phyloP scores from a whole-genome alignment of 345 rosid species.

The Abelmoschus esculentus region DNA sequence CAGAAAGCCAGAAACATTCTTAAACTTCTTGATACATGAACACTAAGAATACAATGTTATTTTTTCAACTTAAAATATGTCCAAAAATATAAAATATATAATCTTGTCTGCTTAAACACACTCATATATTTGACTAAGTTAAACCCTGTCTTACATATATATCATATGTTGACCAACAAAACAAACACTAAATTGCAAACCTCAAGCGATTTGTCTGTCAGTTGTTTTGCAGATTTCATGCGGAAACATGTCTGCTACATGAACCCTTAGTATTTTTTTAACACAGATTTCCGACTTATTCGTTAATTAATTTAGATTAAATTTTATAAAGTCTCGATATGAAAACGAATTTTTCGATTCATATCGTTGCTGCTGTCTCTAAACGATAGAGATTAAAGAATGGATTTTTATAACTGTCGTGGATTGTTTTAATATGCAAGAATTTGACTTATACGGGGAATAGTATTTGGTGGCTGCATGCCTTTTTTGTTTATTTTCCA shows the following conservation, averaged over 20 bases:
- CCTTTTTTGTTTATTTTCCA: neutral
- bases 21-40: neutral
- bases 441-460: slow-evolving; percentile 4
- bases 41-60: too few relatives aligned
- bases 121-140: neutral
- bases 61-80: neutral
- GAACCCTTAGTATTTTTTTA: neutral
- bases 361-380: too few relatives aligned
- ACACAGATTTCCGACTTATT: too few relatives aligned
- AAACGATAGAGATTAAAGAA: neutral
- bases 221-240: neutral
- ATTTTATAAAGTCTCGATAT: too few relatives aligned
- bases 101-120: neutral
- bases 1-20: neutral
- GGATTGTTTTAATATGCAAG: neutral
- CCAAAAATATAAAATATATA: neutral
- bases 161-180: neutral
- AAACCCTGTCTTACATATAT: neutral
- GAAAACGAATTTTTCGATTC: too few relatives aligned
- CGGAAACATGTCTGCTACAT: slow-evolving; percentile 7
- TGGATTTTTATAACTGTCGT: neutral
- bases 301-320: too few relatives aligned
- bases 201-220: neutral
- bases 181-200: neutral
- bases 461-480: slow-evolving; percentile 1